Base-by-base conservation (phyloP, 805 yeast species). In the Metschnikowia matae region DNA sequence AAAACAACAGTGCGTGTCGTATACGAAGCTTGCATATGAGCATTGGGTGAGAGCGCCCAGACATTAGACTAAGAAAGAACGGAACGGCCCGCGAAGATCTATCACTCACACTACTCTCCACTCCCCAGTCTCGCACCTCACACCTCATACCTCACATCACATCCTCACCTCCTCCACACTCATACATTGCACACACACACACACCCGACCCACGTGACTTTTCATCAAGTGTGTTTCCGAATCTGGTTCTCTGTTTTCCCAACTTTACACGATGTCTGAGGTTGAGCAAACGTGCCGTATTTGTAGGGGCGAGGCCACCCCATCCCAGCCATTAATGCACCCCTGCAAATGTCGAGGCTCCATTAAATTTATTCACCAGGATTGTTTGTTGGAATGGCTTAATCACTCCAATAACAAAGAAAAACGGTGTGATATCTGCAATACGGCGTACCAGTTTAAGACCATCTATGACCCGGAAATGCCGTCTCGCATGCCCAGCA, bases 281-380 rank as follows among this genome's bases (percentile, higher is more conserved):
- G n/a, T 47, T 7, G 85, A 78, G 52, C 77, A 74, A 32, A 78
- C 85, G 3, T 94, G 99, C 67, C 85, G 99, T 53, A 91, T 94
- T 42, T 94, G 99, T 64, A 85, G 97, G 47, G 92, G 96, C 36
- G 98, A 89, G 59, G 91, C 81, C n/a, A 81, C 94, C 0, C 70
- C 69, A 0, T 82, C 79, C 1, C 89, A 87, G 55, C 97, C 97
- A 3, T 72, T 94, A 42, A 85, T 80, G 55, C 91, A 87, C 66
- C 99, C 99, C 3, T 94, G 99, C 69, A 84, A 81, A 61, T 94
- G 99, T 69, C 77, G 89, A 48, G 99, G 99, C 1, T 86, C 96
- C 13, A 95, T 94, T 65, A 86, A 85, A 64, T 91, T 84, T 61
- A 88, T 94, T 48, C 99, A 94, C 66, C 96, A 92, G 66, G 95